These are phyloP conservation scores for Cicer arietinum DNA, from an alignment of 306 rosid species.

Conservation along the genomic window DNA sequence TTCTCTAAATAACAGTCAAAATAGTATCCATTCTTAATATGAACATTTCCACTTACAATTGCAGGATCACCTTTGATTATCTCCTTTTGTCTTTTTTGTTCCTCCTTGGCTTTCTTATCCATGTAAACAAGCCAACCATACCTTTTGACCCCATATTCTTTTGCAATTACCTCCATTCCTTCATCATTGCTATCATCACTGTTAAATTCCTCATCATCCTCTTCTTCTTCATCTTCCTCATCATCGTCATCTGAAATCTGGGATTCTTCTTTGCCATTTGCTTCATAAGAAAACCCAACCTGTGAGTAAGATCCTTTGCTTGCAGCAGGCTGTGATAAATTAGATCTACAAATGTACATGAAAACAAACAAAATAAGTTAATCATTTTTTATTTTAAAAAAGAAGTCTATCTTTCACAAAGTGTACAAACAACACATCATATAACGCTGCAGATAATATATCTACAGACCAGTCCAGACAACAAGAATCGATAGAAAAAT, in stretches of 20 bases:
- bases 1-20: constrained; percentile 34
- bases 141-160: constrained; percentile 92
- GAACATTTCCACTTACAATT: constrained; percentile 69
- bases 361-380: constrained; percentile 41
- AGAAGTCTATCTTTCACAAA: constrained; percentile 34
- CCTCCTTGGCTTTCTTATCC: constrained; percentile 98
- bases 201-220: constrained; percentile 84
- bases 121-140: constrained; percentile 98
- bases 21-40: constrained; percentile 1
- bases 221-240: constrained; percentile 85
- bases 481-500: neutral
- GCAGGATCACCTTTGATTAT: constrained; percentile 98
- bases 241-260: constrained; percentile 78
- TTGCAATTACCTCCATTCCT: constrained; percentile 95
- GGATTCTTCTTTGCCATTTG: constrained; percentile 84
- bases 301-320: constrained; percentile 90
- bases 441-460: constrained; percentile 8
- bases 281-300: constrained; percentile 91
- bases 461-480: constrained; percentile 14
- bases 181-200: constrained; percentile 97
- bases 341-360: constrained; percentile 63
- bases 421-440: constrained; percentile 10
- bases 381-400: neutral
- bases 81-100: constrained; percentile 92
- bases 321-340: constrained; percentile 72